Percentiles rank a stretch among this genome's conserved stretches.
These are phyloP conservation scores for Gracilaria domingensis DNA, from an alignment of 23 red algal genomes.

Conservation along the genomic window DNA sequence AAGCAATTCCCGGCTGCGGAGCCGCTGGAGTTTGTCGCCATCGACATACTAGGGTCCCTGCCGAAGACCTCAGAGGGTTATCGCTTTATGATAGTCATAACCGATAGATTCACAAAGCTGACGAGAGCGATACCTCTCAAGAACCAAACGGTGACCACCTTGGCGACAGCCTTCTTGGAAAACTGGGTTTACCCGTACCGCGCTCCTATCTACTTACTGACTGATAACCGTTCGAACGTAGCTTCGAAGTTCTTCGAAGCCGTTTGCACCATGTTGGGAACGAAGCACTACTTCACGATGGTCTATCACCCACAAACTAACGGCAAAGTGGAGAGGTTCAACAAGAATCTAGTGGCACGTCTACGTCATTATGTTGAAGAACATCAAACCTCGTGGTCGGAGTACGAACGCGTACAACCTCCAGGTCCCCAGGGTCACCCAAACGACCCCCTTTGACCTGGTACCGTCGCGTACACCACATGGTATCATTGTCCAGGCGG, in stretches of 20 bases:
- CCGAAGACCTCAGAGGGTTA: background rate
- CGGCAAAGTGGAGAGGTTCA: background rate
- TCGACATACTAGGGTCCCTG: background rate
- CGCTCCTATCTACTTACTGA: background rate
- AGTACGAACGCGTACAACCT: background rate
- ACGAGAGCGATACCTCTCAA: background rate
- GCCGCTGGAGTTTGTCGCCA: background rate
- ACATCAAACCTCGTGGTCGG: background rate
- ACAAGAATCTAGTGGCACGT: background rate
- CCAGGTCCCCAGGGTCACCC: background rate
- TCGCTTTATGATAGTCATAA: background rate
- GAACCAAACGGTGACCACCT: no score
- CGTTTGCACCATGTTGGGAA: background rate
- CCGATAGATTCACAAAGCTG: conserved; percentile 5
- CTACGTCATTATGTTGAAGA: background rate
- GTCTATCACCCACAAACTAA: conserved; percentile 11
- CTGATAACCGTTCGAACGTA: background rate
- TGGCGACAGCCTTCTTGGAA: background rate
- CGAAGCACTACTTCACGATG: background rate
- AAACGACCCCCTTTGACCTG: background rate
- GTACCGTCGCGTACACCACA: background rate
- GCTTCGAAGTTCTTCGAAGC: background rate
- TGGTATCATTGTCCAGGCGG: background rate
- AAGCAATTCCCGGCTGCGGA: background rate
- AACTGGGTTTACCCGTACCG: conserved; percentile 22